Base-by-base conservation (phyloP, 768 basidiomycete genomes). In the Gyrodon lividus region DNA sequence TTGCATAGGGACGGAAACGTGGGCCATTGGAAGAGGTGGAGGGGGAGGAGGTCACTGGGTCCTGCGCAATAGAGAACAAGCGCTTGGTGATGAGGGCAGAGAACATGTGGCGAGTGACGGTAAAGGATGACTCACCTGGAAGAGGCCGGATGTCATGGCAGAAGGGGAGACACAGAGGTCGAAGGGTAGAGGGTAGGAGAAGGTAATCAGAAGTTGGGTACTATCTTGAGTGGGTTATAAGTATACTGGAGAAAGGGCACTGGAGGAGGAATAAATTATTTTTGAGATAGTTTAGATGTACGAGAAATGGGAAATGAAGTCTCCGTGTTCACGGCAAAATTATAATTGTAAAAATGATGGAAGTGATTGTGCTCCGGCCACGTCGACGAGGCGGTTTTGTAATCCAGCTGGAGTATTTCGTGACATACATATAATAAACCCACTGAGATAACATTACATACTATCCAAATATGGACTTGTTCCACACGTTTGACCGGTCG, bases 1-100 rank as follows among this genome's bases (percentile, higher is more conserved):
- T 88, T 13, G 86, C 82, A 60, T 82, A 91, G 22, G 89, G 89
- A 48, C 85, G 79, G 64, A 77, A 80, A 47, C 74, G 76, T 19
- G 74, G 69, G 4, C 67, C 67, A 46, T 58, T 28, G 9, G 59
- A 24, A 37, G 63, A 28, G 57, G 58, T 57, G n/a, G 67, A 41
- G 24, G 61, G 52, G 12, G 70, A 28, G 16, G 72, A 60, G 22
- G 72, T 51, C 43, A 71, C 62, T 5, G 70, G 60, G 41, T 72
- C 68, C 72, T 73, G 51, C 34, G 33, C 2, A 14, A 24, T 23
- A 26, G 41, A 16, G 9, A 26, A 37, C 13, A 14, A 28, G 24
- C 14, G 41, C 34, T 43, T 17, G 44, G 40, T 28, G 34, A 30
- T 39, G 56, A 52, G 44, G 22, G 42, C 41, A 20, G 46, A 16